These are phyloP conservation scores for Blastobotrys niveus DNA, from an alignment of 1,139 yeast species.

Conservation along the genomic window DNA sequence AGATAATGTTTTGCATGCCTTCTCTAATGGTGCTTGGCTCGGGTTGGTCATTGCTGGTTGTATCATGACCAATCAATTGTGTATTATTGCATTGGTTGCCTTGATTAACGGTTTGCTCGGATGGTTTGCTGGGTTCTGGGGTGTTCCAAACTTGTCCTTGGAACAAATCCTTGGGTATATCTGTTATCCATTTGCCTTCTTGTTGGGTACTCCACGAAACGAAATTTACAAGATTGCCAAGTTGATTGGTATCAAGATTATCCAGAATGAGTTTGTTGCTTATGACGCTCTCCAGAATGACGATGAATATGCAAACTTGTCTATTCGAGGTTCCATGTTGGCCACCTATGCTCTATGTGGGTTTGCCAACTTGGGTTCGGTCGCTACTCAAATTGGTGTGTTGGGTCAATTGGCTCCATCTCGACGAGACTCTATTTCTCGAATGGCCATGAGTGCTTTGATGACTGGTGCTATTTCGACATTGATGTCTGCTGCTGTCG, in stretches of 20 bases:
- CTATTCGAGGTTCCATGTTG: conserved; percentile 50
- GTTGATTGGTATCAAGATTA: conserved; percentile 53
- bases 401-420: conserved; percentile 54
- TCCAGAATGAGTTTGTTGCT: conserved; percentile 63
- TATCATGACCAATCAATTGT: conserved; percentile 55
- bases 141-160: conserved; percentile 46
- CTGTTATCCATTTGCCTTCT: conserved; percentile 56
- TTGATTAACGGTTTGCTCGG: conserved; percentile 53
- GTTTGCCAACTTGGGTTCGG: conserved; percentile 58
- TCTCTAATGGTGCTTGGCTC: conserved; percentile 56
- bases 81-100: conserved; percentile 59
- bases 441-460: conserved; percentile 47
- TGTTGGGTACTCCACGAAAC: conserved; percentile 54
- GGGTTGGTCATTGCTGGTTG: conserved; percentile 58
- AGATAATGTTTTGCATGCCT: conserved; percentile 58
- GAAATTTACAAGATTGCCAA: conserved; percentile 50
- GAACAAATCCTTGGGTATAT: conserved; percentile 56
- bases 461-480: conserved; percentile 54
- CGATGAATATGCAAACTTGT: conserved; percentile 45
- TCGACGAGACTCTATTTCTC: conserved; percentile 46
- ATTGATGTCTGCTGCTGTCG: conserved; percentile 55
- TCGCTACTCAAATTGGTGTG: conserved; percentile 62
- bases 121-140: conserved; percentile 65
- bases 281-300: conserved; percentile 39
- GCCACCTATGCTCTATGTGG: conserved; percentile 65